Evolutionary conservation across 2,329 filamentous ascomycete genomes (phyloP).

Genomic region (Scedosporium boydii): DNA sequence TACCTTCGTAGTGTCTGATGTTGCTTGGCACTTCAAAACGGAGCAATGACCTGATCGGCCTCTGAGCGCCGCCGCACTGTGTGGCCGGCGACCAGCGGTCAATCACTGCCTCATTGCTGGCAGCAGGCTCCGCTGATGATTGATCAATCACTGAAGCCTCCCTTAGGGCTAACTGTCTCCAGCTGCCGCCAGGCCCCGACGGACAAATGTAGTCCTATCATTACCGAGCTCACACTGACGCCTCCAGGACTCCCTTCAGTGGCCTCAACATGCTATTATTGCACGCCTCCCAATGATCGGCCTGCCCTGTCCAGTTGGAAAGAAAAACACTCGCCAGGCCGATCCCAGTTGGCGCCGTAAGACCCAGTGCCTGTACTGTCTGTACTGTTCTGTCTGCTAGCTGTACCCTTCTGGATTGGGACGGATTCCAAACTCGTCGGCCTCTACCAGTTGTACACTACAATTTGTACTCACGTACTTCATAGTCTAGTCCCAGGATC

Average conservation of each 20-base stretch:
- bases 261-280: too few species aligned
- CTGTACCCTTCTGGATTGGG: neutral
- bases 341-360: neutral
- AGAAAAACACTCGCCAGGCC: neutral
- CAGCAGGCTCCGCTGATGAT: too few species aligned
- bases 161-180: neutral
- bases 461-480: too few species aligned
- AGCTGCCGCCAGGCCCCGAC: neutral
- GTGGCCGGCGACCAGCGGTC: neutral
- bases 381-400: neutral
- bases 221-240: neutral
- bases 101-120: neutral
- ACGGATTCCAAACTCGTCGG: slow-evolving; percentile 4
- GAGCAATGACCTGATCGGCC: slow-evolving; percentile 5
- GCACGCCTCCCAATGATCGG: too few species aligned
- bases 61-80: neutral
- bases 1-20: too few species aligned
- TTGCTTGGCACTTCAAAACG: neutral
- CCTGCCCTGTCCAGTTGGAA: too few species aligned
- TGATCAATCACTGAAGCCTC: neutral
- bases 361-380: neutral
- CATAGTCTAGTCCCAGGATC: neutral
- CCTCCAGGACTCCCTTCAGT: neutral
- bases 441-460: neutral
- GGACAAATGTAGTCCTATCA: neutral